Conservation (phyloP, 2,329 filamentous ascomycete species). For the Dactylellina leptospora region DNA sequence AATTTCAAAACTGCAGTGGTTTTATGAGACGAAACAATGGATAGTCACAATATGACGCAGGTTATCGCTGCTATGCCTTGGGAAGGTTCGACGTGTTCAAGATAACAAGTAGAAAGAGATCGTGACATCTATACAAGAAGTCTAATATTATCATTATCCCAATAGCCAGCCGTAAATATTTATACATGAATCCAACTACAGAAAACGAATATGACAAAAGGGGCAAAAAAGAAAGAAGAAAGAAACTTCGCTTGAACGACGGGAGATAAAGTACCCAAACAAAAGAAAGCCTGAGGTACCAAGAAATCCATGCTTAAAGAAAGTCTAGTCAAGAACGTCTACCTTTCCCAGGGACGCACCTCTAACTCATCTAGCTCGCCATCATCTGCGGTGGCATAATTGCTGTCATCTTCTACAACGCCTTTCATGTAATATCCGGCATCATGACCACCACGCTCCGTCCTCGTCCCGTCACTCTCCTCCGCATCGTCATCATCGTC, state of each 20-base stretch:
- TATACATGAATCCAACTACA: neutral
- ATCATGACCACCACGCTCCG: slow-evolving; percentile 53
- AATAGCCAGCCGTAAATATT: slow-evolving; percentile 4
- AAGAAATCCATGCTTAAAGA: too few species aligned
- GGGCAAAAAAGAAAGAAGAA: slow-evolving; percentile 1
- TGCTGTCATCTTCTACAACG: slow-evolving; percentile 52
- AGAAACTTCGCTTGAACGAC: too few species aligned
- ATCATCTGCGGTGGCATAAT: slow-evolving; percentile 48
- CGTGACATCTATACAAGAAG: neutral
- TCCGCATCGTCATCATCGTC: slow-evolving; percentile 53
- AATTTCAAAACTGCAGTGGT: too few species aligned
- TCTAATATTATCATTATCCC: slow-evolving; percentile 47
- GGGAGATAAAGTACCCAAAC: too few species aligned
- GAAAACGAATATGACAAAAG: neutral
- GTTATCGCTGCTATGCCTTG: too few species aligned
- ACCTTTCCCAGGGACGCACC: slow-evolving; percentile 43
- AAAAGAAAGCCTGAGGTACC: too few species aligned
- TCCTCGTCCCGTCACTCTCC: slow-evolving; percentile 52
- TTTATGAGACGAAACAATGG: too few species aligned
- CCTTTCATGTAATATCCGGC: slow-evolving; percentile 57
- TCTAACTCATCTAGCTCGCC: slow-evolving; percentile 43
- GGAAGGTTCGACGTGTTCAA: too few species aligned
- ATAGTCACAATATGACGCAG: too few species aligned
- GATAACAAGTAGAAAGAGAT: too few species aligned
- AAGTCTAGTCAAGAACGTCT: neutral